Evolutionary conservation across 805 yeast genomes (phyloP), one percentile per base, ranked within the genome.

Genomic region (Hanseniaspora mollemarum): DNA sequence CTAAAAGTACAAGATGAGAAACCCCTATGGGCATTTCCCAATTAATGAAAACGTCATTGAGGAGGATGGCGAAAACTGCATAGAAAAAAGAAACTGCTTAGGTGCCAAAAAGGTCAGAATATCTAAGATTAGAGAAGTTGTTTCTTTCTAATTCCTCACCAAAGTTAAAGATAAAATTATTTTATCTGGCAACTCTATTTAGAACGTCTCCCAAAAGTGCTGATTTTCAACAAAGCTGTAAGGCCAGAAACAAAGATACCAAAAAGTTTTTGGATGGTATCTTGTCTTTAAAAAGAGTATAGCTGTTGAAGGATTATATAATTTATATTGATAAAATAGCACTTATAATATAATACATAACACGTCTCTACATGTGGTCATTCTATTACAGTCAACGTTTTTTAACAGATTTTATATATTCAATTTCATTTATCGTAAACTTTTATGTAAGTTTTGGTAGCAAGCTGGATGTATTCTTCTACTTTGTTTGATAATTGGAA

Each of bases 11-110:
- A 92, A 92, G 85, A 83, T 92, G 96, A 87, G 97, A 81, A 88
- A 87, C 74, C 98, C 92, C 60, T 94, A 90, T 71, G 99, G 98
- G 82, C 98, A 92, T 86, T 92, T 92, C 95, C 99, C 98, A 73
- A 92, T 94, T 76, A 92, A 92, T 76, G 96, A 92, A 63, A 90
- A 88, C 79, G 72, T 87, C 62, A 70, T 84, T 69, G 86, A 84
- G 60, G 75, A 77, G 66, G 90, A 90, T 54, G 86, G 84, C 62
- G 64, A 70, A 49, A 73, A 77, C 59, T 78, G 67, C 67, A 83
- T 90, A 64, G 97, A 92, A 79, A 88, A 92, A 79, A 88, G 97
- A 86, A 92, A 92, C 80, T 92, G 86, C 83, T 82, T 92, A 76
- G 98, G 98, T 77, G 97, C 92, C 80, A 92, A 87, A 83, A 80